Base-by-base conservation (phyloP, 2,329 filamentous ascomycete genomes). In the Anisogramma anomala region DNA sequence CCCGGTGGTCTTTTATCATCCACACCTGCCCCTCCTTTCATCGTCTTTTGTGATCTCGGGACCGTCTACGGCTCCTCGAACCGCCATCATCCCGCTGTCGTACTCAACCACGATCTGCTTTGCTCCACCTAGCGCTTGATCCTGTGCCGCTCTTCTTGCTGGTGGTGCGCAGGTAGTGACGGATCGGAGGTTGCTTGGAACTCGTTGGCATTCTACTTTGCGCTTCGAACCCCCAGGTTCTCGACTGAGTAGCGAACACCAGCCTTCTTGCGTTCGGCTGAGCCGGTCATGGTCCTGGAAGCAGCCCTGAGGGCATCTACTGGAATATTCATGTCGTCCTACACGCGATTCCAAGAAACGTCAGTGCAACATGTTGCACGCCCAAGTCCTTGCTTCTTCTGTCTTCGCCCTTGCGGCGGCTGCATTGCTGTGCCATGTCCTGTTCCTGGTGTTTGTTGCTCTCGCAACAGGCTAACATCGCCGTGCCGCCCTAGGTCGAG, bases 301-400 rank as follows among this genome's bases (percentile, higher is more conserved):
- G 75, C 69, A 55, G 76, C 77, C 46, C 58, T 82, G 52, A 66
- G 76, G 54, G 72, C 75, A 47, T 81, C 78, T 47, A 72, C 72
- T 45, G 73, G 70, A 55, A 73, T 64, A 59, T 60, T 73, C 50
- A 65, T 71, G 58, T 69, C 71, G 40, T 57, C 63, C 46, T 73
- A 74, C 50, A 71, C 71, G 42, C 62, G 66, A 35, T 67, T 67
- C 49, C 64, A 67, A 48, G 67, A 77, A 36, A 72, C 77, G 63
- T 69, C 73, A 37, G 52, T 70, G 42, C n/a, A n/a, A n/a, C n/a
- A n/a, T 23, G 22, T 66, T 68, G n/a, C 67, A 71, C 10, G 64
- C 70, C 34, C 71, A n/a, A 75, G 40, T 67, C 68, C 31, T 66
- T n/a, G 6, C 3, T 33, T 13, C 11, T 23, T 19, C 28, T 17